These are phyloP conservation scores for Infundibulicybe gibba DNA, from an alignment of 768 basidiomycete genomes.

Conservation along the genomic window DNA sequence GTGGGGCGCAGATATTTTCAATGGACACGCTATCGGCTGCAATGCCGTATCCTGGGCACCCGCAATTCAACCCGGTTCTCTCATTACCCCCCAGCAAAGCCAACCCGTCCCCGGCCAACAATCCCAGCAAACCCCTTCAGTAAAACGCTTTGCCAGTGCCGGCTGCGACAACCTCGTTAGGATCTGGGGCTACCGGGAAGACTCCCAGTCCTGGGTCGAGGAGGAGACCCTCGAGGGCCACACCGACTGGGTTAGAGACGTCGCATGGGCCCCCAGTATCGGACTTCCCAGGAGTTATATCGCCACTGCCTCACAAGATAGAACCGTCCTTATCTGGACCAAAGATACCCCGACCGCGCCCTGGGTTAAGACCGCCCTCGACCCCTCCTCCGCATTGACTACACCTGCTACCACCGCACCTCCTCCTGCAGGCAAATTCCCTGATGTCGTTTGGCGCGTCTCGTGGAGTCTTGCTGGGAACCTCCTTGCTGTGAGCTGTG, in stretches of 20 bases:
- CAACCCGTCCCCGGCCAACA: constrained; percentile 45
- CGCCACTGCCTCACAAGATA: constrained; percentile 94
- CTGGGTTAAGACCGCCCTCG: constrained; percentile 80
- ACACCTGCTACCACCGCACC: constrained; percentile 39
- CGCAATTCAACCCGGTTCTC: constrained; percentile 79
- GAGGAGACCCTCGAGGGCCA: constrained; percentile 92
- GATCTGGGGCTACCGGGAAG: constrained; percentile 90
- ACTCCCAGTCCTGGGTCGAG: constrained; percentile 84
- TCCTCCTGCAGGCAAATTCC: constrained; percentile 75
- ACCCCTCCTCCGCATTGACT: constrained; percentile 56
- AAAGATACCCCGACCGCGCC: constrained; percentile 70
- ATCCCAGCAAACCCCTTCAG: constrained; percentile 40
- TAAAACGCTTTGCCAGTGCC: constrained; percentile 92
- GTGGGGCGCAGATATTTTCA: constrained; percentile 93
- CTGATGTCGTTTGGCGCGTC: constrained; percentile 96
- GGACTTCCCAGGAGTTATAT: constrained; percentile 94
- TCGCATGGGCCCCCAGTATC: constrained; percentile 98
- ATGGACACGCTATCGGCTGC: constrained; percentile 93
- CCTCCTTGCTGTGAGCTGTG: constrained; percentile 93
- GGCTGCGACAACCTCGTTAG: constrained; percentile 96
- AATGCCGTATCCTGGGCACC: constrained; percentile 99
- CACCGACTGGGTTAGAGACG: constrained; percentile 96
- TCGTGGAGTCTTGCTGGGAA: constrained; percentile 98
- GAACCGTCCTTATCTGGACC: constrained; percentile 89
- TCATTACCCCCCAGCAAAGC: constrained; percentile 65